Base-by-base conservation (phyloP, 2,329 filamentous ascomycete species). In the Monilinia aucupariae region DNA sequence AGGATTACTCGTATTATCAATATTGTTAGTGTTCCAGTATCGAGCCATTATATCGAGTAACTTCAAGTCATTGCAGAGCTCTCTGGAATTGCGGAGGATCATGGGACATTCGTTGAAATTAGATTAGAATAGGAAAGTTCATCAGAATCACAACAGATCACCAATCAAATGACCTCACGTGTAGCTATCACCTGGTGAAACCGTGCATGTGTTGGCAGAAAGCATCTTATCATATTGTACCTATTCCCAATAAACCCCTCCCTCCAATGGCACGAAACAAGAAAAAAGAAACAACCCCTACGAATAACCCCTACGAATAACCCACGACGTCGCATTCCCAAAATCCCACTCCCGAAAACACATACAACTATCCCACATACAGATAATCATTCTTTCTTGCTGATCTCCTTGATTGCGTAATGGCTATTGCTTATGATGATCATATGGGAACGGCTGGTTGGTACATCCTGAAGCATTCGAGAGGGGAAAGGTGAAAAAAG, bases 181-280 rank as follows among this genome's bases (percentile, higher is more conserved):
- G 25, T 12, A 49, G 27, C 2, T 47, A 22, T 22, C 60, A 39
- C 4, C 37, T 43, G 10, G 45, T 58, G 52, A 55, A 27, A 54
- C 27, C 39, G 52, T 60, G 61, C 10, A 60, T 63, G 54, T 59
- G 61, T 59, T 66, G 65, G 66, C 66, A 68, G 65, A 69, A 69
- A 68, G 64, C 62, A 64, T 66, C 63, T 58, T 64, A 64, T 67
- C 63, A 55, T 64, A 69, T 69, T 67, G 67, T 64, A 61, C 65
- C 64, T 67, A 65, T 65, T 65, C 65, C 64, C 61, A 65, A 67
- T 55, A 64, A 55, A 52, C 41, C 39, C 48, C 43, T 34, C 50
- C 49, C 47, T 30, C 54, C 30, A 34, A 48, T 45, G 43, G 41
- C 30, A 62, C 47, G 52, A 62, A 49, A 32, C 45, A 55, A 54